Base-by-base conservation (phyloP, 2,329 filamentous ascomycete genomes). In the Neodidymelliopsis sp. region DNA sequence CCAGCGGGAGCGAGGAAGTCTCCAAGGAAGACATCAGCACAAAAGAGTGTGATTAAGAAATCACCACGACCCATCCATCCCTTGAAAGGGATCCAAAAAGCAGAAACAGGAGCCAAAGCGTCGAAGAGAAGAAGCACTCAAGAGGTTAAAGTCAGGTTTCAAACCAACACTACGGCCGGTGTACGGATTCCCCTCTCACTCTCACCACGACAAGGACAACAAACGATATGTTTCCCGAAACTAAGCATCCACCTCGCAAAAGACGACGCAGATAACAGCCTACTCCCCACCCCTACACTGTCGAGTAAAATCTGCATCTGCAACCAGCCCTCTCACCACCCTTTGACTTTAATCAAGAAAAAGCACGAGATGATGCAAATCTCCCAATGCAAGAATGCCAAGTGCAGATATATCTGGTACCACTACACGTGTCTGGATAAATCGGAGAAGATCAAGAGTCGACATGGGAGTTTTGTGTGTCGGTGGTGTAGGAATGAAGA, bases 271-370 rank as follows among this genome's bases (percentile, higher is more conserved):
- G n/a, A n/a, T n/a, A n/a, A n/a, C n/a, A n/a, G n/a, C n/a, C n/a
- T n/a, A n/a, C n/a, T n/a, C n/a, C n/a, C n/a, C n/a, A n/a, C n/a
- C n/a, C n/a, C n/a, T n/a, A n/a, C n/a, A n/a, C n/a, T n/a, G n/a
- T n/a, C n/a, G n/a, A n/a, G n/a, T n/a, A 43, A 39, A 1, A 63
- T 67, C 27, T 67, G 64, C 48, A 38, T 19, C 2, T 67, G 64
- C 41, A 35, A 45, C 18, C 30, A 52, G 13, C 54, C 59, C 0
- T 29, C 13, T 6, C 15, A 43, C 30, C 10, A 59, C 43, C 35
- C 11, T 2, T 18, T n/a, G n/a, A n/a, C n/a, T n/a, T n/a, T n/a
- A n/a, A n/a, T 20, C 28, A 43, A 43, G 23, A 43, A 34, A n/a
- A 2, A n/a, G n/a, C 13, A 19, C 11, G 36, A 20, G 1, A 11